These are phyloP conservation scores for Mortierella claussenii DNA, from an alignment of 192 early-diverging fungal species.

Conservation along the genomic window DNA sequence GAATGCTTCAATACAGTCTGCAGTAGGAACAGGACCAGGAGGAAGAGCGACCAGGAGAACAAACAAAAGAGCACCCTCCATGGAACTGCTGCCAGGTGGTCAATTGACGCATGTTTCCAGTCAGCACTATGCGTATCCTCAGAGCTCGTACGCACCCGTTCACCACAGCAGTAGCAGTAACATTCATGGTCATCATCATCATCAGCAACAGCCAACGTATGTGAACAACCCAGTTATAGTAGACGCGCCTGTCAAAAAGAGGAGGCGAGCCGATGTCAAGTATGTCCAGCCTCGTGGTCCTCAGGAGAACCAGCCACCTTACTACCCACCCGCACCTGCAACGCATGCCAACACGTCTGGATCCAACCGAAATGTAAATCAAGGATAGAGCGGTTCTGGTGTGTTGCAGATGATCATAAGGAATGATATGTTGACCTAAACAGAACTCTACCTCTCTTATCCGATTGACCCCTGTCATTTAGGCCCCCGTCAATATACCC, in stretches of 20 bases:
- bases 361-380: slow-evolving; percentile 22
- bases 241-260: slow-evolving; percentile 28
- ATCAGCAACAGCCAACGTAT: not conserved
- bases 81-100: slow-evolving; percentile 10
- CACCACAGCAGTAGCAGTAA: too few relatives aligned
- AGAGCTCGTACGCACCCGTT: slow-evolving; percentile 1
- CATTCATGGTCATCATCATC: slow-evolving; percentile 11
- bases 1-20: not conserved
- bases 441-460: not conserved
- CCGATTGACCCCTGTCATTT: not conserved
- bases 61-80: slow-evolving; percentile 37
- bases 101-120: slow-evolving; percentile 7
- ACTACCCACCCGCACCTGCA: slow-evolving; percentile 22
- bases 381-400: not conserved
- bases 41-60: slow-evolving; percentile 36
- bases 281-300: slow-evolving; percentile 8
- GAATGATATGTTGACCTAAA: not conserved
- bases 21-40: slow-evolving; percentile 16
- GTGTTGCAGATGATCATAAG: not conserved
- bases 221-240: not conserved
- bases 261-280: slow-evolving; percentile 26
- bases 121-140: slow-evolving; percentile 12
- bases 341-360: slow-evolving; percentile 12
- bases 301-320: slow-evolving; percentile 14
- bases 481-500: slow-evolving; percentile 40